phyloP scores from a whole-genome alignment of 768 basidiomycete species.

The Boletus coccyginus region DNA sequence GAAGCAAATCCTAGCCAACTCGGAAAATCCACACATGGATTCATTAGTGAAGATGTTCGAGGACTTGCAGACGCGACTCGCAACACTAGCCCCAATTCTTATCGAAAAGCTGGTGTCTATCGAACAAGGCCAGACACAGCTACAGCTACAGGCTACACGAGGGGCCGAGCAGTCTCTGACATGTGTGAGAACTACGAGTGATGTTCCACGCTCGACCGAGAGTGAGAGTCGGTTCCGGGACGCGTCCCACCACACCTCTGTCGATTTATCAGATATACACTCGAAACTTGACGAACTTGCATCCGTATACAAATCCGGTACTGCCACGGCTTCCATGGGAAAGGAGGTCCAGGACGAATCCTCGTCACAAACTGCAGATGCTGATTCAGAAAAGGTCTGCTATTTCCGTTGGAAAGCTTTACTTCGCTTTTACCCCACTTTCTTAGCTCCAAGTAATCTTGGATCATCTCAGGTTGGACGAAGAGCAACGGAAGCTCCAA shows the following conservation, averaged over 20 bases:
- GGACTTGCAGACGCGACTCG: conserved; percentile 40
- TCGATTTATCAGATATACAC: conserved; percentile 30
- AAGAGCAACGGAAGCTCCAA: conserved; percentile 46
- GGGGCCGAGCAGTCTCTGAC: background rate
- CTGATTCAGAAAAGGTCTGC: conserved; percentile 21
- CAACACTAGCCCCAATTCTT: conserved; percentile 36
- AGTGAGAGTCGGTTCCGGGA: background rate
- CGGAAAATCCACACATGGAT: conserved; percentile 13
- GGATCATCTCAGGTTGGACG: conserved; percentile 45
- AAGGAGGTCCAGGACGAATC: background rate
- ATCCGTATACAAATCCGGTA: conserved; percentile 16
- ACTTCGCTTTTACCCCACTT: background rate
- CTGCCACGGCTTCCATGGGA: background rate
- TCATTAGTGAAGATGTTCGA: conserved; percentile 35
- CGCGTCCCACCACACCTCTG: background rate
- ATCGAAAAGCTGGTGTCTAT: conserved; percentile 33
- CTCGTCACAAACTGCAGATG: conserved; percentile 1
- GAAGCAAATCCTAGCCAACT: conserved; percentile 9
- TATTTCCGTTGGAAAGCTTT: background rate
- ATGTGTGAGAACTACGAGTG: background rate
- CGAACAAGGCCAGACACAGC: conserved; percentile 22
- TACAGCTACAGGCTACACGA: conserved; percentile 15
- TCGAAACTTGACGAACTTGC: conserved; percentile 39
- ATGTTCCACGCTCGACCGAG: conserved; percentile 10
- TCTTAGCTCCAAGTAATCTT: conserved; percentile 45